Evolutionary conservation across 495 filamentous ascomycete species (phyloP).

Genomic region (Xylaria palmicola): DNA sequence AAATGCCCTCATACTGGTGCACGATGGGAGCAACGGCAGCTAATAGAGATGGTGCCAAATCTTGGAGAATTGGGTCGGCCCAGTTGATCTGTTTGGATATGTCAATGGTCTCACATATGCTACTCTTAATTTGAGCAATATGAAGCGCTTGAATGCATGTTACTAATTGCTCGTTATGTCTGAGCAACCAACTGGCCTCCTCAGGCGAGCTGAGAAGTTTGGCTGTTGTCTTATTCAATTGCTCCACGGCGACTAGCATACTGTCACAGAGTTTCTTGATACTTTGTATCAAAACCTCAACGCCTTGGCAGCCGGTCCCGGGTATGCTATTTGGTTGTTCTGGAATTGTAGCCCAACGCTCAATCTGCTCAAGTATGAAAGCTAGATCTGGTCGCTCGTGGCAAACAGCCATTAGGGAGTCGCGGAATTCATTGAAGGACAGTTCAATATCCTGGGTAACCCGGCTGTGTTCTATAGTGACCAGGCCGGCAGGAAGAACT

Average conservation of each 20-base stretch:
- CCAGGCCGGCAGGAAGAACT: slow-evolving; percentile 53
- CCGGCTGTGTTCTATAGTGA: slow-evolving; percentile 42
- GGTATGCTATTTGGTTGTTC: neutral
- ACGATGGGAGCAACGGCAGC: slow-evolving; percentile 70
- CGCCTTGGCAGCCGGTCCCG: neutral
- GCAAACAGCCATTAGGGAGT: slow-evolving; percentile 42
- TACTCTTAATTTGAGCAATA: slow-evolving; percentile 48
- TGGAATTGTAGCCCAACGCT: slow-evolving; percentile 39
- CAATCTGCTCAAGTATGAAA: slow-evolving; percentile 62
- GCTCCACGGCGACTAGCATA: slow-evolving; percentile 72
- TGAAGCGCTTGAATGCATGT: slow-evolving; percentile 59
- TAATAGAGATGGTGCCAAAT: slow-evolving; percentile 58
- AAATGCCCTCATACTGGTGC: slow-evolving; percentile 66
- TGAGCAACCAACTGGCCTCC: slow-evolving; percentile 62
- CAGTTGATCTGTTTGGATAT: slow-evolving; percentile 52
- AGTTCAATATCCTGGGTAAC: slow-evolving; percentile 45
- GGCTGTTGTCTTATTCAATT: slow-evolving; percentile 53
- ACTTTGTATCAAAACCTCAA: slow-evolving; percentile 19
- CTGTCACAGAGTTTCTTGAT: slow-evolving; percentile 62
- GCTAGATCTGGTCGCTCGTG: slow-evolving; percentile 56
- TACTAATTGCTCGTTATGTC: slow-evolving; percentile 57
- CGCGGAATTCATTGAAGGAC: slow-evolving; percentile 44
- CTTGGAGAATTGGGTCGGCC: slow-evolving; percentile 38
- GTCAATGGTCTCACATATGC: slow-evolving; percentile 46
- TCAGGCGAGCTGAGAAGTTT: slow-evolving; percentile 53